A percentile compares a stretch with the other conserved stretches of the same genome.
Evolutionary conservation across 768 basidiomycete genomes (phyloP).

Genomic region (Arthromyces matolae): DNA sequence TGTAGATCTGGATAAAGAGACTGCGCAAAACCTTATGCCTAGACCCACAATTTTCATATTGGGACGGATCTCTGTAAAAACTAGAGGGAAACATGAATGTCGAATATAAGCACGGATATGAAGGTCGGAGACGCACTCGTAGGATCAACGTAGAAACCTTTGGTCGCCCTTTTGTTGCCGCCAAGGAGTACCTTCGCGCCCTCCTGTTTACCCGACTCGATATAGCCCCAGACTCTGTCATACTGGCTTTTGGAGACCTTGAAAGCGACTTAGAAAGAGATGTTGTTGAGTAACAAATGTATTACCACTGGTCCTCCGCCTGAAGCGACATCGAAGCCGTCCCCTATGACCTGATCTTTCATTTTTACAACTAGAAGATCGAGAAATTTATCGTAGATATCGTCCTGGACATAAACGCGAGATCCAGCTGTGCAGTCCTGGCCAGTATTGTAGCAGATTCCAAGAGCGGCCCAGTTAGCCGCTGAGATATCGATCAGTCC

Average conservation of each 20-base stretch:
- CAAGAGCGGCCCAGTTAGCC: conserved; percentile 81
- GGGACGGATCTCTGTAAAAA: conserved; percentile 75
- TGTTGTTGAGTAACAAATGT: conserved; percentile 9
- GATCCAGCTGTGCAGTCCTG: conserved; percentile 95
- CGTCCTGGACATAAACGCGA: conserved; percentile 83
- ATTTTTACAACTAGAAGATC: conserved; percentile 60
- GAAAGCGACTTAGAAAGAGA: neutral
- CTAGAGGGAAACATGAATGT: conserved; percentile 30
- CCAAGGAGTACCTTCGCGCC: conserved; percentile 80
- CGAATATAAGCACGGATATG: neutral
- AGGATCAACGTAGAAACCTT: conserved; percentile 88
- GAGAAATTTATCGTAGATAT: conserved; percentile 83
- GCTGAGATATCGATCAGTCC: conserved; percentile 38
- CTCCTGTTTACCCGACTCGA: conserved; percentile 78
- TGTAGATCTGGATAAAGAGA: conserved; percentile 18
- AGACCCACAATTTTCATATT: conserved; percentile 81
- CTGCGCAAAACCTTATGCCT: neutral
- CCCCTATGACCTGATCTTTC: conserved; percentile 67
- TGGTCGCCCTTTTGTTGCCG: conserved; percentile 70
- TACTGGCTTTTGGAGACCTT: conserved; percentile 83
- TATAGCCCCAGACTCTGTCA: conserved; percentile 84
- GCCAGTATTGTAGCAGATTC: conserved; percentile 86
- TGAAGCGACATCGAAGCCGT: conserved; percentile 73
- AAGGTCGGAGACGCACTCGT: conserved; percentile 55
- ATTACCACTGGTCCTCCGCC: conserved; percentile 83